Evolutionary conservation across 176 grass and related monocot genomes (phyloP).

Genomic region (Rhipidocladum racemiflorum): DNA sequence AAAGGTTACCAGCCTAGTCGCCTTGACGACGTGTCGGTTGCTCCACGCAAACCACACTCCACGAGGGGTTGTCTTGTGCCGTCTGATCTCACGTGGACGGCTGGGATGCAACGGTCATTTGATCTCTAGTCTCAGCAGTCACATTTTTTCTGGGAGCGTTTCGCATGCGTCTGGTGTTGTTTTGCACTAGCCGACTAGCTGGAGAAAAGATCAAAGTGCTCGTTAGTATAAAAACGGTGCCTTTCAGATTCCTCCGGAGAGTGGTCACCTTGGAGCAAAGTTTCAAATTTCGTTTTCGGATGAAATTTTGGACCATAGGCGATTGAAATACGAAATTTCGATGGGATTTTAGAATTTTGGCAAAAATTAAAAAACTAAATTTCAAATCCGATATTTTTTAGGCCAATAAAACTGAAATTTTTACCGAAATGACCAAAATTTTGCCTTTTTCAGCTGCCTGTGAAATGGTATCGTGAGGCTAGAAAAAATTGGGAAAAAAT

Average conservation of each 20-base stretch:
- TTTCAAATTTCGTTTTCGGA: too few species aligned
- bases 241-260: not conserved
- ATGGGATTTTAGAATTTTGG: too few species aligned
- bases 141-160: not conserved
- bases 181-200: too few species aligned
- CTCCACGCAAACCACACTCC: not conserved
- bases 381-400: too few species aligned
- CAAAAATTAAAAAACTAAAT: too few species aligned
- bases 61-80: not conserved
- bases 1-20: not conserved
- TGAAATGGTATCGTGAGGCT: too few species aligned
- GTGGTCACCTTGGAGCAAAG: not conserved
- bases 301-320: too few species aligned
- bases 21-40: constrained; percentile 26
- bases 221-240: not conserved
- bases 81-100: constrained; percentile 11
- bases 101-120: not conserved
- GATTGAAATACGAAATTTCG: too few species aligned
- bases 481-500: too few species aligned
- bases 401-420: too few species aligned
- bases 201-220: not conserved
- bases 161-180: not conserved
- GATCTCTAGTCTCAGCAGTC: not conserved
- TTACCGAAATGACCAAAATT: too few species aligned
- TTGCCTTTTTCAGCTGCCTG: too few species aligned